Percentiles rank a stretch among this genome's conserved stretches.
Conservation (phyloP, 495 filamentous ascomycete genomes). For the Talaromyces proteolyticus region DNA sequence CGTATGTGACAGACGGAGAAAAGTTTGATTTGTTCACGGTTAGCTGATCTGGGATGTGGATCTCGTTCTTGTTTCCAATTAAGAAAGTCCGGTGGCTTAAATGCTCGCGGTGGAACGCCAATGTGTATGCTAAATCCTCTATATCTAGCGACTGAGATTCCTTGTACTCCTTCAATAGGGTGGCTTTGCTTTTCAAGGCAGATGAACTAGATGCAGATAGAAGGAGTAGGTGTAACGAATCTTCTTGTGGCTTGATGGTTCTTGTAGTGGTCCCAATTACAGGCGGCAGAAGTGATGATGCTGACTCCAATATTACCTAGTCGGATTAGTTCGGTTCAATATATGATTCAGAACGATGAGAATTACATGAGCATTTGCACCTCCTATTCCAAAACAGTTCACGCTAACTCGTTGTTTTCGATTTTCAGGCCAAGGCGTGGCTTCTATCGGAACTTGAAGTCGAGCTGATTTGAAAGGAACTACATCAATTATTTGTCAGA, state of each 20-base stretch:
- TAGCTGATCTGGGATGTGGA: not conserved
- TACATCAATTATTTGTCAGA: not conserved
- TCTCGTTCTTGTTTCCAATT: not conserved
- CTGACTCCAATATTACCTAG: conserved; percentile 8
- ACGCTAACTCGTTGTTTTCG: conserved; percentile 21
- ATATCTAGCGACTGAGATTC: not conserved
- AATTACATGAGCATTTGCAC: conserved; percentile 25
- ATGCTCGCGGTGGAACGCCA: conserved; percentile 16
- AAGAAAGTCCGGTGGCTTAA: conserved; percentile 14
- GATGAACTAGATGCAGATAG: not conserved
- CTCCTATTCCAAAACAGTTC: conserved; percentile 26
- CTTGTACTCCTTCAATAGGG: not conserved
- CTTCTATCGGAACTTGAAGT: conserved; percentile 14
- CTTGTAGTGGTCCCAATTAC: not conserved
- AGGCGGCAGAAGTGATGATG: not conserved
- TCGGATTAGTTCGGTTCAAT: not conserved
- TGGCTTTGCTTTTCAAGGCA: not conserved
- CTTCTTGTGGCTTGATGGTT: not conserved
- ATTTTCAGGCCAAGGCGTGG: conserved; percentile 10
- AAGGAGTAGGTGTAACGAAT: not conserved
- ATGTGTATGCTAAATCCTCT: conserved; percentile 5
- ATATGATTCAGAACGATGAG: conserved; percentile 5
- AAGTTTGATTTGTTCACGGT: not conserved
- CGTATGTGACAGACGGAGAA: not conserved
- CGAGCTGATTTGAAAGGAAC: not conserved